Percentiles rank a stretch among this genome's conserved stretches.
Evolutionary conservation across 139 green algal species (phyloP).

Genomic region (Chara braunii): DNA sequence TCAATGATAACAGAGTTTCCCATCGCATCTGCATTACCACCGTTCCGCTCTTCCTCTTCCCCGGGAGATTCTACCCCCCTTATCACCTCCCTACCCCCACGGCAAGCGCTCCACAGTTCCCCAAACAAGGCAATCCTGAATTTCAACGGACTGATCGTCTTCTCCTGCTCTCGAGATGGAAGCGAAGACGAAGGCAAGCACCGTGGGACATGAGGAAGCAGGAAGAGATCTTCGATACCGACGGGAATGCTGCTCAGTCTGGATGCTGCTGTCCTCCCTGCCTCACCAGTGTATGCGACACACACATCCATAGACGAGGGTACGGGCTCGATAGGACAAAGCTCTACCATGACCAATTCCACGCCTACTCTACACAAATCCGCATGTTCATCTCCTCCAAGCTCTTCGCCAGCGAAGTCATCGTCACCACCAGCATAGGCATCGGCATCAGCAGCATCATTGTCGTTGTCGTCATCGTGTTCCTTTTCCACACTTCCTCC

Average conservation of each 20-base stretch:
- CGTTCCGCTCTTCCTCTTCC: too few species aligned
- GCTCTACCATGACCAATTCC: too few species aligned
- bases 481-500: background rate
- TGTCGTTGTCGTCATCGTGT: background rate
- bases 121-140: background rate
- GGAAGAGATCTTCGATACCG: constrained; percentile 12
- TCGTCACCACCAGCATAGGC: too few species aligned
- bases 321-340: background rate
- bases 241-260: constrained; percentile 5
- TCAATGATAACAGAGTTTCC: background rate
- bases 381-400: too few species aligned
- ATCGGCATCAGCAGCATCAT: too few species aligned
- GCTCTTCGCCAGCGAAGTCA: too few species aligned
- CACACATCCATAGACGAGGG: background rate
- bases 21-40: too few species aligned
- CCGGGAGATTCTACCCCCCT: background rate
- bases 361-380: too few species aligned
- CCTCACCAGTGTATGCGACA: background rate
- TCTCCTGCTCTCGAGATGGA: too few species aligned
- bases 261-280: background rate
- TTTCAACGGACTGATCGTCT: too few species aligned
- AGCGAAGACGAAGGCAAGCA: too few species aligned
- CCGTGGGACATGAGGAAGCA: background rate
- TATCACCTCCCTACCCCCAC: background rate
- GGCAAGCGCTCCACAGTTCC: background rate